Conservation (phyloP, 306 rosid genomes). For the Mimosa bimucronata region DNA sequence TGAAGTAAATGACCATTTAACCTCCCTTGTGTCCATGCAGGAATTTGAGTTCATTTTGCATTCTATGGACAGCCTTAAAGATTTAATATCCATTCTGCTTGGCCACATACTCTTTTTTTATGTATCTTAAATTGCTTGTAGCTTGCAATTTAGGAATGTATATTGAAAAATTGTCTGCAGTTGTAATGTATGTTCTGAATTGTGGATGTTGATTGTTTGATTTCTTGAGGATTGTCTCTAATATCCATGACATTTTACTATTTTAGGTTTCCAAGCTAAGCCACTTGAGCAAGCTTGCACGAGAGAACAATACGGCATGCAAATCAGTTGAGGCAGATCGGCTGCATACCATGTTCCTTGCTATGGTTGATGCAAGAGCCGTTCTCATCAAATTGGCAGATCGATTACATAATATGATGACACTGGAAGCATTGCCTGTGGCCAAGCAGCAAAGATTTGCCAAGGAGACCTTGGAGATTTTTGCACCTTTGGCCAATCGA, state of each 20-base stretch:
- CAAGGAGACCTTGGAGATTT: constrained; percentile 97
- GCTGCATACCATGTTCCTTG: constrained; percentile 96
- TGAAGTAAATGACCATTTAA: no score
- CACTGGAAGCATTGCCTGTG: constrained; percentile 78
- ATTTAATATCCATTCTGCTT: no score
- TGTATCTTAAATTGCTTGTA: neutral
- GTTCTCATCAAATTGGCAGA: constrained; percentile 95
- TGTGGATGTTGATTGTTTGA: neutral
- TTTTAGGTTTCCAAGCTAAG: constrained; percentile 95
- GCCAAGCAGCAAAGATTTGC: constrained; percentile 91
- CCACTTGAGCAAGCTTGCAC: constrained; percentile 95
- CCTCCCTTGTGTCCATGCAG: no score
- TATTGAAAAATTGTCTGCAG: neutral
- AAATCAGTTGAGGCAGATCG: constrained; percentile 94
- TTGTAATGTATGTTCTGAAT: neutral
- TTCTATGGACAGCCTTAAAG: no score
- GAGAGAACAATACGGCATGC: constrained; percentile 86
- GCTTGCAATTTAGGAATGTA: constrained; percentile 1
- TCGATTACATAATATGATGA: constrained; percentile 94
- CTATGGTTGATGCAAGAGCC: constrained; percentile 97
- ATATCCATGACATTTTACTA: constrained; percentile 31
- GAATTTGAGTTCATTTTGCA: no score
- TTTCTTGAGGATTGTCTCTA: constrained; percentile 31
- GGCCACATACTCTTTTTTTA: no score
- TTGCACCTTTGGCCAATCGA: constrained; percentile 95